These are phyloP conservation scores for Sporothrix dimorphospora DNA, from an alignment of 2,329 filamentous ascomycete species.

Conservation along the genomic window DNA sequence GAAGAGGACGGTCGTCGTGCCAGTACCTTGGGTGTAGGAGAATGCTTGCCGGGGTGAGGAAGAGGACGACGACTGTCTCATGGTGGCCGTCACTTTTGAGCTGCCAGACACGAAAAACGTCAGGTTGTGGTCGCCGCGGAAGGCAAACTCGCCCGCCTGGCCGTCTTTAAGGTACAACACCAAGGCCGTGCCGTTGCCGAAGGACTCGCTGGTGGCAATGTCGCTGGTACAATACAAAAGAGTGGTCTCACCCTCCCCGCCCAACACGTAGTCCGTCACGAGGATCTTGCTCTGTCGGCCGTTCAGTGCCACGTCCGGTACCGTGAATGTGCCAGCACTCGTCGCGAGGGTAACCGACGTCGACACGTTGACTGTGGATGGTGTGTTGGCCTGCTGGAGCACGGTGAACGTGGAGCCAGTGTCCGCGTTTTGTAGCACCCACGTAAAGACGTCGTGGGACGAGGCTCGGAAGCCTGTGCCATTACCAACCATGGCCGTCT, in stretches of 20 bases:
- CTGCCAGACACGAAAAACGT: constrained; percentile 48
- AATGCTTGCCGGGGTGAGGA: constrained; percentile 42
- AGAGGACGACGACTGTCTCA: constrained; percentile 40
- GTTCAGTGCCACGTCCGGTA: constrained; percentile 64
- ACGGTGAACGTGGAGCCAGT: constrained; percentile 59
- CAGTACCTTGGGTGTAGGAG: constrained; percentile 52
- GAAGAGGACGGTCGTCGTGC: constrained; percentile 52
- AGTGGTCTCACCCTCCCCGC: constrained; percentile 42
- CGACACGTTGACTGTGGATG: constrained; percentile 48
- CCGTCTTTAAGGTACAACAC: constrained; percentile 61
- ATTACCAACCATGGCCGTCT: constrained; percentile 58
- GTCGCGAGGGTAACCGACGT: constrained; percentile 63
- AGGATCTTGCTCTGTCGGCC: constrained; percentile 70
- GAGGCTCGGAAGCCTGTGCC: constrained; percentile 50
- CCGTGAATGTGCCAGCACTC: constrained; percentile 56
- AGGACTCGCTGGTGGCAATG: constrained; percentile 53
- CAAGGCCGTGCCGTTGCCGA: constrained; percentile 60
- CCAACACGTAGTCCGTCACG: constrained; percentile 67
- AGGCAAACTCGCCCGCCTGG: constrained; percentile 54
- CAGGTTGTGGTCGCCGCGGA: constrained; percentile 45
- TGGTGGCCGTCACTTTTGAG: constrained; percentile 41
- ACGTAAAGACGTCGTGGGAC: constrained; percentile 50
- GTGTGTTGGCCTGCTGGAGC: constrained; percentile 61
- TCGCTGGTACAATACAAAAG: constrained; percentile 72
- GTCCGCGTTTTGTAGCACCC: constrained; percentile 56